Evolutionary conservation across 192 early-diverging fungal species (phyloP), one percentile per base, ranked within the genome.

Genomic region (Coemansia sp.): DNA sequence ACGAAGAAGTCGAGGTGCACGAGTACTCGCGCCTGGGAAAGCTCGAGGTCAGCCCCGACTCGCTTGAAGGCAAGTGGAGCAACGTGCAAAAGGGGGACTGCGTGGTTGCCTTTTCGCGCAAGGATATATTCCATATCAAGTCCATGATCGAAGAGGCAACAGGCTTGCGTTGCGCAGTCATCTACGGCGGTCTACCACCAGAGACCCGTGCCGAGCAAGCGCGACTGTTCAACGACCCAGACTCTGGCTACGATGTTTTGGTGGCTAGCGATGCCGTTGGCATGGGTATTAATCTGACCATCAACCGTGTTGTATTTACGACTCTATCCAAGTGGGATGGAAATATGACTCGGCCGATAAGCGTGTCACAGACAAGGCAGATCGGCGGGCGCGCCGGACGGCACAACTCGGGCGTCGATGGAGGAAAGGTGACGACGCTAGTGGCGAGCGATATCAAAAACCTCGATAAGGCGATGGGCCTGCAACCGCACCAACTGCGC

Each of bases 201-300:
- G 96, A 99, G 75, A 92, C 92, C 45, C 84, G 97, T 24, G 86
- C 91, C 0, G 76, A 89, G 61, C 97, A 99, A 83, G 95, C 97
- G 9, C 84, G 84, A 62, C 80, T 91, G 30, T 99, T 99, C 70
- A 99, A 99, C 71, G 92, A 94, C 61, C 90, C 89, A 1, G 61
- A 84, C 13, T 87, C 86, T 59, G 88, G 82, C 8, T 91, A 90
- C 62, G 87, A 94, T 61, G 90, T 97, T 5, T 76, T 99, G 20
- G 92, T 99, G 13, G 95, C 97, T 5, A 93, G 92, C 62, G 97
- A 99, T 82, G 97, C 97, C 1, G 88, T 99, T 52, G 97, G 97
- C 24, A 99, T 99, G 97, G 97, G 97, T 0, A 84, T 97, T 11
- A 99, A 99, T 74, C 67, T 99, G 88, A 93, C 94, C 50, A 97